phyloP scores from a whole-genome alignment of 148 eudicot species.

The Drosera capensis region DNA sequence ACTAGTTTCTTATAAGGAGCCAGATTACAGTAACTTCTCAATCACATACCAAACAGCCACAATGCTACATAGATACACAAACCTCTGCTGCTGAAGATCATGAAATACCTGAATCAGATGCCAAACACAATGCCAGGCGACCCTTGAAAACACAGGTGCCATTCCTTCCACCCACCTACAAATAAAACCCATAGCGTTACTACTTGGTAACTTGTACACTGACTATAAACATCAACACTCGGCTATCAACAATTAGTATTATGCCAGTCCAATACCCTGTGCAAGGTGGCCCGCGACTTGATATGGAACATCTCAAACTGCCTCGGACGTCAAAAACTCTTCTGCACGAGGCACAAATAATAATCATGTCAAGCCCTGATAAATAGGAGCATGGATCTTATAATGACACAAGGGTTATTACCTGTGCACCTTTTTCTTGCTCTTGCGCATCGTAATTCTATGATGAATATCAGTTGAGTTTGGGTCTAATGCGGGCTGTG shows the following conservation, averaged over 20 bases:
- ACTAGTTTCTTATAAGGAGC: no score
- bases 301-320: constrained; percentile 51
- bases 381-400: neutral
- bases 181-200: constrained; percentile 21
- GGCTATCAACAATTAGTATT: no score
- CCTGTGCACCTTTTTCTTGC: constrained; percentile 51
- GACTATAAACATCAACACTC: no score
- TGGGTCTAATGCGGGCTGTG: constrained; percentile 92
- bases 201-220: neutral
- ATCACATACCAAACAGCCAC: no score
- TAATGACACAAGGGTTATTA: constrained; percentile 4
- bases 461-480: constrained; percentile 97
- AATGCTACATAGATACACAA: no score
- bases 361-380: neutral
- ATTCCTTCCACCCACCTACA: constrained; percentile 89
- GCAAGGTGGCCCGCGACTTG: constrained; percentile 91
- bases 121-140: constrained; percentile 98
- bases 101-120: constrained; percentile 82
- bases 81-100: neutral
- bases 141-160: constrained; percentile 97
- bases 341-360: constrained; percentile 27
- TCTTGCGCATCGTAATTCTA: constrained; percentile 68
- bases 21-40: no score
- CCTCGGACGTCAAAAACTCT: constrained; percentile 78
- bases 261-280: constrained; percentile 54